These are phyloP conservation scores for Colletotrichum eremochloae DNA, from an alignment of 2,329 filamentous ascomycete species.

Conservation along the genomic window DNA sequence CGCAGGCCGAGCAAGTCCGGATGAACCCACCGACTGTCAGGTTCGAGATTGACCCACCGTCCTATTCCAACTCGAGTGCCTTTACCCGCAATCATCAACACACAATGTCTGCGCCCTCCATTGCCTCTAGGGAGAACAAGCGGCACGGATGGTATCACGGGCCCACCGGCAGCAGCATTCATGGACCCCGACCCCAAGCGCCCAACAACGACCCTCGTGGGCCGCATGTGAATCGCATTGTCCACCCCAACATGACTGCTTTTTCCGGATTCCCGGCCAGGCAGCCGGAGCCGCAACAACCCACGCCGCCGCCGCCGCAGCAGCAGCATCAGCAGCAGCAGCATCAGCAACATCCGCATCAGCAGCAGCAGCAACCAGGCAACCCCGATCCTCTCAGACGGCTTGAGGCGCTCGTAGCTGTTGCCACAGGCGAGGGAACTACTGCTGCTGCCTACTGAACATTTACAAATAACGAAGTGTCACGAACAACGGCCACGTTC, in stretches of 20 bases:
- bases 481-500: background rate
- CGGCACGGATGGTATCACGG: conserved; percentile 81
- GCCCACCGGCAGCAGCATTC: conserved; percentile 53
- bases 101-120: conserved; percentile 70
- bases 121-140: conserved; percentile 71
- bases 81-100: conserved; percentile 61
- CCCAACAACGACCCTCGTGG: conserved; percentile 50
- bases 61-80: conserved; percentile 38
- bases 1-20: conserved; percentile 66
- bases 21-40: conserved; percentile 63
- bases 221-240: conserved; percentile 67
- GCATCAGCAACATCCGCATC: conserved; percentile 30
- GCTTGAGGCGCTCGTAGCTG: conserved; percentile 59
- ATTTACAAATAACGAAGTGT: background rate
- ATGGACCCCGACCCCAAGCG: conserved; percentile 44
- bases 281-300: conserved; percentile 46
- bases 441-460: conserved; percentile 57
- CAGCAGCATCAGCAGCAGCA: conserved; percentile 43
- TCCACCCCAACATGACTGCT: conserved; percentile 68
- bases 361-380: conserved; percentile 42
- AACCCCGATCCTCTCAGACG: conserved; percentile 54
- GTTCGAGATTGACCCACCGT: conserved; percentile 65
- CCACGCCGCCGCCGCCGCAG: conserved; percentile 40
- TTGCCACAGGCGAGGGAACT: conserved; percentile 59
- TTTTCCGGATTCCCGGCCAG: conserved; percentile 65